Evolutionary conservation across 371 early-diverging fungal species (phyloP).

Genomic region (Actinomortierella wolfii): DNA sequence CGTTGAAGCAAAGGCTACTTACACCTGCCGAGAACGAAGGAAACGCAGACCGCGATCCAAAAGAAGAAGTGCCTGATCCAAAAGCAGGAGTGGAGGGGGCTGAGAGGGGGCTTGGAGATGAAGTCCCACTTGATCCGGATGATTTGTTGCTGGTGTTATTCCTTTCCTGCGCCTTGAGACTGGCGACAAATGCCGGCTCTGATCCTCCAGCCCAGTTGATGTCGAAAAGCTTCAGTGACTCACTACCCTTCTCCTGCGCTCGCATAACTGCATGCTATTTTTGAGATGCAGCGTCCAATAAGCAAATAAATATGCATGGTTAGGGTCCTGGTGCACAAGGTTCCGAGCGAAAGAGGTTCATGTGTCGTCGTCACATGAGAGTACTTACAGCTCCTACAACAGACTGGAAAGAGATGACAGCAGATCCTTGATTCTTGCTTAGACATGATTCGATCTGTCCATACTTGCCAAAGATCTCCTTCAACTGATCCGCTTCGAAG

Average conservation of each 20-base stretch:
- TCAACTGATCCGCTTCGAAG: conserved; percentile 14
- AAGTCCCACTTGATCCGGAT: neutral
- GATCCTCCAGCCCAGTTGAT: conserved; percentile 33
- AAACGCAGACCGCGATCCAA: conserved; percentile 7
- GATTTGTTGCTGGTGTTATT: neutral
- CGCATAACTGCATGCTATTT: conserved; percentile 19
- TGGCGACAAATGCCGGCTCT: conserved; percentile 18
- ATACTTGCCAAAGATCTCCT: conserved; percentile 19
- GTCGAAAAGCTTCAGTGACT: conserved; percentile 15
- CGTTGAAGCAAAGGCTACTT: no score
- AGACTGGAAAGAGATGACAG: conserved; percentile 29
- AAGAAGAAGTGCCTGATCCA: conserved; percentile 1
- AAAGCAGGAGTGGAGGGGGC: conserved; percentile 17
- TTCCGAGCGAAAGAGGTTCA: neutral
- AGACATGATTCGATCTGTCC: conserved; percentile 37
- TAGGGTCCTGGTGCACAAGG: no score
- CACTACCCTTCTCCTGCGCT: conserved; percentile 13
- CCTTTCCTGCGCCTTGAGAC: conserved; percentile 12
- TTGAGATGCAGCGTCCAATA: neutral
- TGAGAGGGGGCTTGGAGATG: neutral
- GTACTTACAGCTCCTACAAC: conserved; percentile 29
- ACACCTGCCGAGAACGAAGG: conserved; percentile 11
- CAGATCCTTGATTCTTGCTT: conserved; percentile 31
- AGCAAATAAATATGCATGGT: no score
- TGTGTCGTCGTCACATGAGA: neutral